phyloP scores from a whole-genome alignment of 257 asterid species.

The Solanum chmielewskii region DNA sequence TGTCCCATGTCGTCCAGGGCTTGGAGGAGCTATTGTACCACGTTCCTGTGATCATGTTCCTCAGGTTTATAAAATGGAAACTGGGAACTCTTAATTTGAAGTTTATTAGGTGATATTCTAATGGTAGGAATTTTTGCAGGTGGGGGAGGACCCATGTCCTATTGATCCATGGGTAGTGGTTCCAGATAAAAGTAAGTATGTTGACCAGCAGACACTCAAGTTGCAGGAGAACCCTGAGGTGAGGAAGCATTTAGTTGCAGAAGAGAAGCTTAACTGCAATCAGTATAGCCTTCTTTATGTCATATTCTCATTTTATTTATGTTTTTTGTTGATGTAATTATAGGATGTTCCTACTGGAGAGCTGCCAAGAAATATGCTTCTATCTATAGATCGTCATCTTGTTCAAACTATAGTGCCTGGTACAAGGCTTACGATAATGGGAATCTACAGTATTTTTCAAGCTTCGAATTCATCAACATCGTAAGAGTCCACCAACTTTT shows the following conservation, averaged over 20 bases:
- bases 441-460: conserved; percentile 91
- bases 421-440: conserved; percentile 89
- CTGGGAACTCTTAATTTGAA: not conserved
- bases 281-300: not conserved
- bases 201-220: conserved; percentile 88
- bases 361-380: conserved; percentile 92
- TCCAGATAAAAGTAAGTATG: conserved; percentile 90
- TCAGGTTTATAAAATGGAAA: conserved; percentile 39
- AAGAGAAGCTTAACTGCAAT: not conserved
- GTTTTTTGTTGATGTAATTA: conserved; percentile 7
- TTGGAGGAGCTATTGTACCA: conserved; percentile 95
- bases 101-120: not conserved
- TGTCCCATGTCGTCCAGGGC: conserved; percentile 96
- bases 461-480: conserved; percentile 75
- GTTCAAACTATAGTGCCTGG: conserved; percentile 99
- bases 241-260: not conserved
- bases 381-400: conserved; percentile 91
- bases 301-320: not conserved
- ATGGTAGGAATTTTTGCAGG: conserved; percentile 16
- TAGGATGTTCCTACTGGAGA: conserved; percentile 99
- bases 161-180: conserved; percentile 89
- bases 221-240: conserved; percentile 98
- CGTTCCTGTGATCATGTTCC: conserved; percentile 86
- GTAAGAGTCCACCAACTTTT: conserved; percentile 31
- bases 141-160: conserved; percentile 87